Evolutionary conservation across 345 rosid species (phyloP), one percentile per base, ranked within the genome.

Genomic region (Conringia planisiliqua): DNA sequence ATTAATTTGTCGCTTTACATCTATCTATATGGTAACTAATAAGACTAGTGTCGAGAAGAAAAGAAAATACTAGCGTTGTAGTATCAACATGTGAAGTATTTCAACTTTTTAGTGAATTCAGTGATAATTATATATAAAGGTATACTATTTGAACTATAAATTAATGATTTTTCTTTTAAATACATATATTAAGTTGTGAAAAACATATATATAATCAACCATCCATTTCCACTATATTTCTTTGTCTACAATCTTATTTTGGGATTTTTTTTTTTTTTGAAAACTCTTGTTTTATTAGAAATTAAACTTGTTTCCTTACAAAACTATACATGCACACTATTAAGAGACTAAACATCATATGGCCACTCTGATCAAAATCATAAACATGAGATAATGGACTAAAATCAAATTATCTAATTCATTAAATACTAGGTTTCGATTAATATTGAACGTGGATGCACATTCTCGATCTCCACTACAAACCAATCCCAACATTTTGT

Each of bases 381-480:
- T 4, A 51, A 22, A 38, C n/a, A 70, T 9, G 12, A 39, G 22
- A 63, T 30, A 54, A 20, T 27, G 27, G 46, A 30, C 11, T 42
- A 30, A 4, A 32, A 39, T 39, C 5, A 39, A 5, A 3, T 12
- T 13, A n/a, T 16, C 11, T 40, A 20, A 3, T 39, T 12, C 39
- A 33, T 58, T 33, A 30, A 11, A 10, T 42, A 51, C 59, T 52
- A 68, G 57, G 63, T 52, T 68, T 63, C 26, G 8, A 1, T 44
- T 46, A 46, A 8, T 39, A 70, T 26, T 44, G 17, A 70, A 62
- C 81, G 24, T 32, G 70, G 58, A 70, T 43, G 67, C 54, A 74
- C 69, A 68, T 57, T 72, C 43, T 63, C 43, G 1, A 47, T 63
- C 79, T 66, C 85, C 84, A 82, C 84, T 81, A 86, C 60, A 42